These are phyloP conservation scores for Jamesozyma spencerorum DNA, from an alignment of 805 yeast genomes.

Conservation along the genomic window DNA sequence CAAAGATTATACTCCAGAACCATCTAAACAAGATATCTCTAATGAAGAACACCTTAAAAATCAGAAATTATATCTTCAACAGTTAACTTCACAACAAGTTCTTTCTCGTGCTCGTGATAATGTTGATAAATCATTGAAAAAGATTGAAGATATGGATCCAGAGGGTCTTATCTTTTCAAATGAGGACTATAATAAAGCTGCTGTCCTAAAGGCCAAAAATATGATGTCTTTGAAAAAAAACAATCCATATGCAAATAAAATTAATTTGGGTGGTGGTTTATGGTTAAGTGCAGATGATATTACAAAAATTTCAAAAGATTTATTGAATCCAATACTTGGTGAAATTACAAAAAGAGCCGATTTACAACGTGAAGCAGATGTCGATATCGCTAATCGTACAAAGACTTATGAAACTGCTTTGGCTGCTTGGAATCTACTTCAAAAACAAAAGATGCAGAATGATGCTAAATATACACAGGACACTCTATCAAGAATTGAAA, in stretches of 20 bases:
- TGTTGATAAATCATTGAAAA: constrained; percentile 36
- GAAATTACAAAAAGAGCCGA: constrained; percentile 66
- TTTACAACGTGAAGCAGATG: constrained; percentile 56
- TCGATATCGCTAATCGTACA: constrained; percentile 32
- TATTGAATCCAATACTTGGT: constrained; percentile 74
- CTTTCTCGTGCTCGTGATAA: constrained; percentile 44
- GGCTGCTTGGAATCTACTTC: constrained; percentile 34
- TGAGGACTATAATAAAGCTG: constrained; percentile 58
- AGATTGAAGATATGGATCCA: constrained; percentile 35
- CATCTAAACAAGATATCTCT: constrained; percentile 25
- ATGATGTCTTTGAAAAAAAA: constrained; percentile 40
- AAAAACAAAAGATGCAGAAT: constrained; percentile 32
- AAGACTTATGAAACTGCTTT: constrained; percentile 33
- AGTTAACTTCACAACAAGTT: constrained; percentile 32
- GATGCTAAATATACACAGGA: constrained; percentile 33
- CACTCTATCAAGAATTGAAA: constrained; percentile 36
- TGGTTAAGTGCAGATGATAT: constrained; percentile 69
- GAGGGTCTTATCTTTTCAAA: constrained; percentile 25
- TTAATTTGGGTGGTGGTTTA: constrained; percentile 85
- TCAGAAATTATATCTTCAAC: constrained; percentile 23
- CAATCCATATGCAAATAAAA: constrained; percentile 35
- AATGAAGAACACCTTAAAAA: constrained; percentile 35
- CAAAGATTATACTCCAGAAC: constrained; percentile 31
- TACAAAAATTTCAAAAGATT: constrained; percentile 65
- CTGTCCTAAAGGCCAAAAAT: constrained; percentile 67